Evolutionary conservation across 352 stramenopile genomes (phyloP).

Genomic region (Globisporangium iwayamae): DNA sequence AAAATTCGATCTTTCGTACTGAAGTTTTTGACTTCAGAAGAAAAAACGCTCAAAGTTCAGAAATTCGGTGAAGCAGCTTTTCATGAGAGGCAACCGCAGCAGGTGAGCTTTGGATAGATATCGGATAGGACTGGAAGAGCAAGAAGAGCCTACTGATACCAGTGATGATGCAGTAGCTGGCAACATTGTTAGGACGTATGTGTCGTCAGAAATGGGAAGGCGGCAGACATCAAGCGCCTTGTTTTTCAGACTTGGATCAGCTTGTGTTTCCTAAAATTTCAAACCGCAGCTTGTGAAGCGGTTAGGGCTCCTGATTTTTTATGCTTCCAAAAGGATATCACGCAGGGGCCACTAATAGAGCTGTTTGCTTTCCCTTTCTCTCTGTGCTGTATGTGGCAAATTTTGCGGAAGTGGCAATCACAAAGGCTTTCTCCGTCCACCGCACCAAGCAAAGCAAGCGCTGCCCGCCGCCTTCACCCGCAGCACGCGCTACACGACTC

Average conservation of each 20-base stretch:
- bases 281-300: background rate
- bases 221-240: background rate
- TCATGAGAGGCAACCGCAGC: too few species aligned
- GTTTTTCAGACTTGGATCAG: background rate
- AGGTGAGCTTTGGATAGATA: too few species aligned
- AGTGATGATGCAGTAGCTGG: too few species aligned
- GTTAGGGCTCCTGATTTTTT: background rate
- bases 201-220: background rate
- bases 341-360: background rate
- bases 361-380: background rate
- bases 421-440: constrained; percentile 6
- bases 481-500: background rate
- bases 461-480: background rate
- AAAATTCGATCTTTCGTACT: background rate
- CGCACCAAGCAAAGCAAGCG: background rate
- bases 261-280: background rate
- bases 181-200: too few species aligned
- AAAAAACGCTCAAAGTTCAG: too few species aligned
- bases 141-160: background rate
- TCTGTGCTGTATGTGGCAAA: background rate
- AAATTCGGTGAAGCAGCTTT: too few species aligned
- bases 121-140: background rate
- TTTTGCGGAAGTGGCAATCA: background rate
- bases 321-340: background rate
- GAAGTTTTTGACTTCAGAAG: too few species aligned